Evolutionary conservation across 2,329 filamentous ascomycete species (phyloP).

Genomic region (Colletotrichum musicola): DNA sequence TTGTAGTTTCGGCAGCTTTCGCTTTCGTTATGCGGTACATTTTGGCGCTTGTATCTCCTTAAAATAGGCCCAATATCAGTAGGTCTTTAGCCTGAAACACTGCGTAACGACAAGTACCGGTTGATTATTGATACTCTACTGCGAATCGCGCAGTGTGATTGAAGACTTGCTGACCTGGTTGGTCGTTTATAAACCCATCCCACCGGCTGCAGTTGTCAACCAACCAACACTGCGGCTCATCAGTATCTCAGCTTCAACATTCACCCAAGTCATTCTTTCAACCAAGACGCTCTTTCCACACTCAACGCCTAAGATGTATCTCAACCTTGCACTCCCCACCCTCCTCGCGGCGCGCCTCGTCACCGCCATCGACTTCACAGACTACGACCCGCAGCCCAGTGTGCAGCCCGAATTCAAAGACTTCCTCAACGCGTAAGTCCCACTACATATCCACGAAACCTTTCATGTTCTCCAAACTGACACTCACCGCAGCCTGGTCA

Average conservation of each 20-base stretch:
- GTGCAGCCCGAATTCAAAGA: slow-evolving; percentile 26
- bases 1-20: neutral
- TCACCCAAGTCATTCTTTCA: neutral
- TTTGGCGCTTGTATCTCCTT: neutral
- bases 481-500: slow-evolving; percentile 9
- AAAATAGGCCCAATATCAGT: neutral
- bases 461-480: neutral
- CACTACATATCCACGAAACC: neutral
- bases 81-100: neutral
- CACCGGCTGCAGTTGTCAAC: neutral
- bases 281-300: neutral
- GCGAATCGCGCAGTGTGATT: too few relatives aligned
- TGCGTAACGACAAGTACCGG: neutral
- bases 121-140: neutral
- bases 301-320: neutral
- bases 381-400: slow-evolving; percentile 23
- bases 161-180: neutral
- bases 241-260: neutral
- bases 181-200: neutral
- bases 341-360: slow-evolving; percentile 7
- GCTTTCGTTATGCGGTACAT: neutral
- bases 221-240: neutral
- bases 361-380: slow-evolving; percentile 25
- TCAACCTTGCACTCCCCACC: neutral
- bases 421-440: slow-evolving; percentile 16